Base-by-base conservation (phyloP, 2,329 filamentous ascomycete species). In the Nakataea oryzae region DNA sequence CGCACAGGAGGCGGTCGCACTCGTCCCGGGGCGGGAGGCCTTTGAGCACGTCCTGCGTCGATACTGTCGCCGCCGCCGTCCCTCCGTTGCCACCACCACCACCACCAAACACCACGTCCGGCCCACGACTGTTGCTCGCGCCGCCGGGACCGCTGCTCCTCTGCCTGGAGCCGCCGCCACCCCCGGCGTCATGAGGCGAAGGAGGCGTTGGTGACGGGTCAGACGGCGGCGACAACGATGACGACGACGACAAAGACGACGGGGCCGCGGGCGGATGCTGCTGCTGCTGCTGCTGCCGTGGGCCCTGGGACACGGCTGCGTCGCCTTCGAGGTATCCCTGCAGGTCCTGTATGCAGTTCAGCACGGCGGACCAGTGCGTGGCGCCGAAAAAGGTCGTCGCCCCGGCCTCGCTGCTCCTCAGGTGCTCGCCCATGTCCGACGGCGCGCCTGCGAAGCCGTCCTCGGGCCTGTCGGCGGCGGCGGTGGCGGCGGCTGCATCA, bases 301-400 rank as follows among this genome's bases (percentile, higher is more conserved):
- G n/a, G n/a, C 30, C 30, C 30, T 32, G 30, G 30, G 30, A 9
- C 0, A 73, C 73, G 1, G 64, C 64, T 14, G 67, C 69, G 6
- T 72, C 70, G 3, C 74, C 72, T 5, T 78, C 74, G 68, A 86
- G 85, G 65, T 82, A 85, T 62, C 73, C 75, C 69, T 84, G 84
- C 9, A 86, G 72, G 62, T 85, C 82, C 67, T 85, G 81, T 58
- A 86, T 84, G 81, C 85, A 81, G 67, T 85, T 80, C 13, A 86
- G 71, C 70, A 86, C 84, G 2, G 83, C 83, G 74, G 84, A 80
- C 65, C 82, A 84, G 63, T 86, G 82, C 57, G 83, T 85, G 4
- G 82, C 82, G 1, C 83, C 83, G 4, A 86, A 77, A 65, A 84
- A 86, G 4, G 78, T 81, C 55, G 76, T 78, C 60, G 72, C 71